Evolutionary conservation across 108 stramenopile species (phyloP).

Genomic region (Aurantiochytrium sp.): DNA sequence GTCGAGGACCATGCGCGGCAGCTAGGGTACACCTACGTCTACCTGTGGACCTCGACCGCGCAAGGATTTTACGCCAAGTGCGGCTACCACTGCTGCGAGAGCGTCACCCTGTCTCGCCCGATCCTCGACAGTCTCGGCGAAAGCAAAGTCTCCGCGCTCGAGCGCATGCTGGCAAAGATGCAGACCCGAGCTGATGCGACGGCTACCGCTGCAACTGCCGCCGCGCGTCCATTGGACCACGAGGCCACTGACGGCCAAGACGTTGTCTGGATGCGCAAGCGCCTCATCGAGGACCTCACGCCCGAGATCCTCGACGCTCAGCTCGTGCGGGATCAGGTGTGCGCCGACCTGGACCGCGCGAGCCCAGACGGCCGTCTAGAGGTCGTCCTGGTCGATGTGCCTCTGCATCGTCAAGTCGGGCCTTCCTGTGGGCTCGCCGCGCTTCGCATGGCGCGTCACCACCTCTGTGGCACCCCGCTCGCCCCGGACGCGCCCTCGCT

Average conservation of each 20-base stretch:
- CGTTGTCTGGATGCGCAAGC: slow-evolving; percentile 20
- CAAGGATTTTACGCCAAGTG: slow-evolving; percentile 11
- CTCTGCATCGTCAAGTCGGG: neutral
- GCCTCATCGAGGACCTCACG: neutral
- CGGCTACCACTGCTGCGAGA: neutral
- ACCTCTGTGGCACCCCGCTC: neutral
- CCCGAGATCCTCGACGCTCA: neutral
- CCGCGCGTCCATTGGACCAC: neutral
- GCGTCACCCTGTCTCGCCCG: neutral
- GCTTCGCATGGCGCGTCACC: slow-evolving; percentile 15
- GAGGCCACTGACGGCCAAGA: neutral
- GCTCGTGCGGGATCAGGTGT: neutral
- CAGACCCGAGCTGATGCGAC: neutral
- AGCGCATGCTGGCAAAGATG: neutral
- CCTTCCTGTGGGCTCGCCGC: slow-evolving; percentile 13
- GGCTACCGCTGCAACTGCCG: neutral
- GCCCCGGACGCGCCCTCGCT: neutral
- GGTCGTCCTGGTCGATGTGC: neutral
- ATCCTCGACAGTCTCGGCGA: neutral
- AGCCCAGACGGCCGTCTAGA: no score
- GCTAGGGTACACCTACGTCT: neutral
- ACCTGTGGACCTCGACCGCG: slow-evolving; percentile 6
- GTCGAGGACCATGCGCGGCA: neutral
- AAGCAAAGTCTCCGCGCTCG: neutral
- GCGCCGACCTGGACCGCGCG: neutral